phyloP scores from a whole-genome alignment of 2,329 filamentous ascomycete species.

The Ceratocystis cacaofunesta region DNA sequence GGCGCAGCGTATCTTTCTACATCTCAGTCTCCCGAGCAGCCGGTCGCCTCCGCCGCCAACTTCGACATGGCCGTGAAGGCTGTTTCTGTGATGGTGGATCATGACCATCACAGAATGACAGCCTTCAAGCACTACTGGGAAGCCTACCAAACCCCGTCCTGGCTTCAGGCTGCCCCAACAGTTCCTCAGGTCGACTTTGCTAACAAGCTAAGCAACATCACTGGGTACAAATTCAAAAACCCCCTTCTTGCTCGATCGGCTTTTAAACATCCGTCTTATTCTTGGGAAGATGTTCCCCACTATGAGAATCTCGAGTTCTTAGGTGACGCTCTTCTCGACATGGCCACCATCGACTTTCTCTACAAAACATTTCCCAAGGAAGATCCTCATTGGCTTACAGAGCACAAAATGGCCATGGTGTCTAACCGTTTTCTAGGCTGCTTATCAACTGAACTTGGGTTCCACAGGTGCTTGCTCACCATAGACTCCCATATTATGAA shows the following conservation, averaged over 20 bases:
- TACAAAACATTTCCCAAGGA: conserved; percentile 62
- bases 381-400: conserved; percentile 92
- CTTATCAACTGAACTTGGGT: conserved; percentile 60
- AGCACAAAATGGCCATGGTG: conserved; percentile 99
- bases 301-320: conserved; percentile 90
- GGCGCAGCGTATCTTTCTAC: conserved; percentile 58
- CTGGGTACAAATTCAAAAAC: conserved; percentile 52
- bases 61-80: conserved; percentile 46
- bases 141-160: conserved; percentile 53
- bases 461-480: conserved; percentile 57
- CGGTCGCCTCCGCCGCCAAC: conserved; percentile 18
- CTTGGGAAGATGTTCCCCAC: conserved; percentile 59
- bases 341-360: conserved; percentile 69
- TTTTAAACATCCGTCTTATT: conserved; percentile 77
- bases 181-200: conserved; percentile 56
- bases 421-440: conserved; percentile 87
- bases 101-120: conserved; percentile 52
- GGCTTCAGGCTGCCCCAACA: conserved; percentile 48
- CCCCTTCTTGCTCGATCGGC: conserved; percentile 67
- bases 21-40: conserved; percentile 29
- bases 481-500: conserved; percentile 29
- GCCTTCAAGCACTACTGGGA: conserved; percentile 59
- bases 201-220: conserved; percentile 42
- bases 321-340: conserved; percentile 76
- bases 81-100: conserved; percentile 56